phyloP scores from a whole-genome alignment of 106 monocot species.

The Chionographis japonica region DNA sequence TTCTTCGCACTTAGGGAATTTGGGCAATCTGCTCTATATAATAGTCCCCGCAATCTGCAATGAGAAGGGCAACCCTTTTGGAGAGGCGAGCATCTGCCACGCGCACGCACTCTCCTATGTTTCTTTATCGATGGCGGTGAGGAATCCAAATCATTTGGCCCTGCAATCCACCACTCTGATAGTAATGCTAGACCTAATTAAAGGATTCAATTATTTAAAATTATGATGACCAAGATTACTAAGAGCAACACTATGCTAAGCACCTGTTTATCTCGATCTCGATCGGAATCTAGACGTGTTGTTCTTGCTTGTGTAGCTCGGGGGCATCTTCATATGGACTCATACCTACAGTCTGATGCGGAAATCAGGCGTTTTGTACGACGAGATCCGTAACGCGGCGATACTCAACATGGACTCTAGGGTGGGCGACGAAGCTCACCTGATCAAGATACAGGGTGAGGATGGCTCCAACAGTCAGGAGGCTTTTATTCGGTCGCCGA shows the following conservation, averaged over 20 bases:
- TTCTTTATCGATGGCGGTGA: slow-evolving; percentile 78
- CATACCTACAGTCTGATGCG: slow-evolving; percentile 38
- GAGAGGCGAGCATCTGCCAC: slow-evolving; percentile 30
- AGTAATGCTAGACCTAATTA: too few species aligned
- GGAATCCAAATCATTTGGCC: too few species aligned
- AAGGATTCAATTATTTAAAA: too few species aligned
- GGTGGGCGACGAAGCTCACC: neutral
- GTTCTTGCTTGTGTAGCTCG: slow-evolving; percentile 31
- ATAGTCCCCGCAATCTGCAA: slow-evolving; percentile 57
- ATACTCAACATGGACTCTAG: neutral
- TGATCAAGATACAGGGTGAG: neutral
- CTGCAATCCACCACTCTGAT: too few species aligned
- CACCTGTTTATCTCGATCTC: neutral
- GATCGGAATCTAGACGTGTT: neutral
- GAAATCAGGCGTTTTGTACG: slow-evolving; percentile 15
- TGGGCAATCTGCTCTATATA: slow-evolving; percentile 55
- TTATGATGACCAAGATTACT: too few species aligned
- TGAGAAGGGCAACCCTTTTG: slow-evolving; percentile 56
- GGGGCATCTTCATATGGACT: slow-evolving; percentile 59
- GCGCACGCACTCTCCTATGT: slow-evolving; percentile 51
- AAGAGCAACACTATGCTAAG: neutral
- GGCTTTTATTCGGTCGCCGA: neutral
- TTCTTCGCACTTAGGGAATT: slow-evolving; percentile 39
- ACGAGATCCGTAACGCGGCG: neutral
- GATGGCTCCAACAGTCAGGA: neutral